Evolutionary conservation across 768 basidiomycete genomes (phyloP).

Genomic region (Tephrocybe rancida): DNA sequence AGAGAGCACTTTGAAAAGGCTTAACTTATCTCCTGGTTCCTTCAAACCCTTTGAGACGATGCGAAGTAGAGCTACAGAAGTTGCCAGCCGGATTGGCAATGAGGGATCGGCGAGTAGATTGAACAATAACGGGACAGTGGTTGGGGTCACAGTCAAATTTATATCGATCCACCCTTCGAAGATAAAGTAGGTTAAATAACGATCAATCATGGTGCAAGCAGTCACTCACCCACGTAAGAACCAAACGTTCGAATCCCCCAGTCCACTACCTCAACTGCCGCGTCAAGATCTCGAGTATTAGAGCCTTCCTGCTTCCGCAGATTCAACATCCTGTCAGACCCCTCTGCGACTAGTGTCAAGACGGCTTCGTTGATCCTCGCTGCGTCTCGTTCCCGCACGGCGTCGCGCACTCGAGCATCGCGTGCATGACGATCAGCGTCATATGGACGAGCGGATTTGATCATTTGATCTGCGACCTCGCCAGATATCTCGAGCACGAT

Average conservation of each 20-base stretch:
- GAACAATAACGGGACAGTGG: constrained; percentile 84
- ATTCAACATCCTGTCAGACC: constrained; percentile 55
- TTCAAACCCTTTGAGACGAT: constrained; percentile 95
- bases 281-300: constrained; percentile 55
- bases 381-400: constrained; percentile 89
- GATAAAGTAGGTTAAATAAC: neutral
- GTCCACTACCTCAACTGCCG: constrained; percentile 79
- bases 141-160: constrained; percentile 90
- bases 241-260: constrained; percentile 92
- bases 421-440: constrained; percentile 71
- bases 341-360: constrained; percentile 78
- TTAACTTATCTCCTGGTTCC: constrained; percentile 86
- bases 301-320: constrained; percentile 50
- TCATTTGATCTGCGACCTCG: constrained; percentile 94
- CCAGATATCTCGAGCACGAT: constrained; percentile 93
- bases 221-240: constrained; percentile 87
- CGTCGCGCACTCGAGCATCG: constrained; percentile 86
- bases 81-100: constrained; percentile 79
- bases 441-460: constrained; percentile 84
- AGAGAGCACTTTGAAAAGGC: constrained; percentile 87
- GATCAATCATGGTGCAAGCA: neutral
- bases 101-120: constrained; percentile 78
- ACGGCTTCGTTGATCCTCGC: constrained; percentile 85
- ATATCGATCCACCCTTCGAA: constrained; percentile 95
- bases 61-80: constrained; percentile 76